Percentiles rank a stretch among this genome's conserved stretches.
phyloP scores from a whole-genome alignment of 495 filamentous ascomycete species.

The Copromyces sp. region DNA sequence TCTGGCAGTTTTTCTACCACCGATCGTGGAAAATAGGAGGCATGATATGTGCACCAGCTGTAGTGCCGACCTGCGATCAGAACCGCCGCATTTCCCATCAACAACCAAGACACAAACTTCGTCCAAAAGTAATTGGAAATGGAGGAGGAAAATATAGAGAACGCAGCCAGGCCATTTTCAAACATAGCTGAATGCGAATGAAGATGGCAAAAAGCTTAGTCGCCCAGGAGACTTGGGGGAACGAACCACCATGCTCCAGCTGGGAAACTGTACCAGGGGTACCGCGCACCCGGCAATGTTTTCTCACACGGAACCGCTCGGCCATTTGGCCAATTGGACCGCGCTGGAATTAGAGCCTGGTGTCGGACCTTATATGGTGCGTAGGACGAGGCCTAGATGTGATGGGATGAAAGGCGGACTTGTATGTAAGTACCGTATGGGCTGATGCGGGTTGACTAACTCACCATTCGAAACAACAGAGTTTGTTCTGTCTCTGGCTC shows the following conservation, averaged over 20 bases:
- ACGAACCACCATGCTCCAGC: not conserved
- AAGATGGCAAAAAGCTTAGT: not conserved
- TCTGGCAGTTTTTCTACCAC: not conserved
- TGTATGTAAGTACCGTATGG: not conserved
- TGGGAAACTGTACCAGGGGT: not conserved
- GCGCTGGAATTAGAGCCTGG: not conserved
- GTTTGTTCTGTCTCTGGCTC: conserved; percentile 34
- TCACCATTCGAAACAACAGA: conserved; percentile 50
- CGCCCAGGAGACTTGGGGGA: not conserved
- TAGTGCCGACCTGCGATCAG: not conserved
- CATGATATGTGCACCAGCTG: not conserved
- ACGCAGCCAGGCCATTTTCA: not conserved
- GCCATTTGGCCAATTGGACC: not conserved
- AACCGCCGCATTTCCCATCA: not conserved
- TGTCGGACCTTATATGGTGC: not conserved
- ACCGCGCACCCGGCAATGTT: not conserved
- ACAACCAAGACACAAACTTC: not conserved
- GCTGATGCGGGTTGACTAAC: not conserved
- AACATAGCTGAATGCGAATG: not conserved
- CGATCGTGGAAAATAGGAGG: not conserved
- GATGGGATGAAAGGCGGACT: not conserved
- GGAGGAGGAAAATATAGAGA: not conserved
- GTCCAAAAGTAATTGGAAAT: not conserved
- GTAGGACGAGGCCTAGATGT: not conserved
- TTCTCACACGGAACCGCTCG: not conserved